phyloP scores from a whole-genome alignment of 306 rosid species.

The Medicago truncatula region MtrunA17r5.0-ANR NC_053046.1:8866501-8867000 shows the following conservation, averaged over 20 bases:
- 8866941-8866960: conserved; percentile 21
- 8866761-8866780: conserved; percentile 81
- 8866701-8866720: conserved; percentile 99
- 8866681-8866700: conserved; percentile 86
- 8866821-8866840: conserved; percentile 16
- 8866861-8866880: neutral
- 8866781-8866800: conserved; percentile 91
- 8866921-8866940: conserved; percentile 5
- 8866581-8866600: conserved; percentile 2
- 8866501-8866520: neutral
- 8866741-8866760: conserved; percentile 74
- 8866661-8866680: conserved; percentile 50
- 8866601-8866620: conserved; percentile 8
- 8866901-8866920: conserved; percentile 22
- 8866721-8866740: conserved; percentile 82
- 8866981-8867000: neutral
- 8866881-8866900: neutral
- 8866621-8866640: conserved; percentile 9
- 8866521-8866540: neutral
- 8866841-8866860: conserved; percentile 10
- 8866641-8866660: conserved; percentile 16
- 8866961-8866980: conserved; percentile 5
- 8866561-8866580: neutral
- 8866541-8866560: neutral
- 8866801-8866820: conserved; percentile 58